Evolutionary conservation across 306 rosid species (phyloP).

Genomic region (Mucuna pruriens): DNA sequence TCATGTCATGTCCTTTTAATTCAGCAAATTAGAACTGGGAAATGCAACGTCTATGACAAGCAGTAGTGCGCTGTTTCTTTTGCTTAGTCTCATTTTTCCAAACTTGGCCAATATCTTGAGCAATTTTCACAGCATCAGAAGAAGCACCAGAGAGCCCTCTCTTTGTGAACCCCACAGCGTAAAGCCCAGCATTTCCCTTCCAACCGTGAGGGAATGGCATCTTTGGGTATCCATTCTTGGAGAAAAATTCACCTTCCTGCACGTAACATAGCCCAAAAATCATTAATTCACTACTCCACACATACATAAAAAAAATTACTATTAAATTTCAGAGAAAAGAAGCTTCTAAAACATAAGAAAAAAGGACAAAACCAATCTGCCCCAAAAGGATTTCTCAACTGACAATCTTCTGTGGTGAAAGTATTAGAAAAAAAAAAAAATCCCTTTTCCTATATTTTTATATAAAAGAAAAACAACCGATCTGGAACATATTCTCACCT

Average conservation of each 20-base stretch:
- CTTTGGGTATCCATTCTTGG: slow-evolving; percentile 82
- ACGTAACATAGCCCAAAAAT: slow-evolving; percentile 28
- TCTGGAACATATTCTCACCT: slow-evolving; percentile 59
- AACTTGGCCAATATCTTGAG: slow-evolving; percentile 73
- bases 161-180: slow-evolving; percentile 93
- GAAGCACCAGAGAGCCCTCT: slow-evolving; percentile 96
- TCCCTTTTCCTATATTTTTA: not conserved
- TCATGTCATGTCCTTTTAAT: not conserved
- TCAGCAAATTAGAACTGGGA: slow-evolving; percentile 62
- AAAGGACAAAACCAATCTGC: not conserved
- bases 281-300: slow-evolving; percentile 35
- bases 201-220: slow-evolving; percentile 82
- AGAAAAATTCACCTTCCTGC: slow-evolving; percentile 88
- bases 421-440: not conserved
- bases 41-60: slow-evolving; percentile 90
- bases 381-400: slow-evolving; percentile 26
- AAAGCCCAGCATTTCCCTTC: slow-evolving; percentile 87
- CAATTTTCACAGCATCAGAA: slow-evolving; percentile 78
- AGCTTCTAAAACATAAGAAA: slow-evolving; percentile 26
- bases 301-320: not conserved
- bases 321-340: not conserved
- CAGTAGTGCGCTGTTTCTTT: slow-evolving; percentile 59
- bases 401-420: slow-evolving; percentile 28
- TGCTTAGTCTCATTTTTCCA: slow-evolving; percentile 84
- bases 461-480: too few species aligned